Percentiles rank a stretch among this genome's conserved stretches.
phyloP scores from a whole-genome alignment of 768 basidiomycete species.

The Suillus decipiens region DNA sequence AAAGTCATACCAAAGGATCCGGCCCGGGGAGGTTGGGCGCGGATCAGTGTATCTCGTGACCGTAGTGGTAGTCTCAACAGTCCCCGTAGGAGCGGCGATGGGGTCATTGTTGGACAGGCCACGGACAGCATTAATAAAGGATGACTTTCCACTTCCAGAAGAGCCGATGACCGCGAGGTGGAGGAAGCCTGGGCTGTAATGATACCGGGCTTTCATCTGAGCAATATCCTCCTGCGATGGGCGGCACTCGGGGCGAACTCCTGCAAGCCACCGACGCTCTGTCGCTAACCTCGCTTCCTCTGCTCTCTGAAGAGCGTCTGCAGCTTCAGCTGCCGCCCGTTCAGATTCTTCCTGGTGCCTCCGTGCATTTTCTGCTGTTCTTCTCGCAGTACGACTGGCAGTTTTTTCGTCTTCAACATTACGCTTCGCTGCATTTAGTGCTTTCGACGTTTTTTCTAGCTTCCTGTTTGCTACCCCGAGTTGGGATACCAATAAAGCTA shows the following conservation, averaged over 20 bases:
- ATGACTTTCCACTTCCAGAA: slow-evolving; percentile 31
- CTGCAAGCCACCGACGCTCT: slow-evolving; percentile 9
- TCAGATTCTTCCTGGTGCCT: neutral
- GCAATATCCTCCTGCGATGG: slow-evolving; percentile 18
- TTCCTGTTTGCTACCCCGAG: too few relatives aligned
- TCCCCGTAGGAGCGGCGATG: slow-evolving; percentile 26
- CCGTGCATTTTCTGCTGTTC: too few relatives aligned
- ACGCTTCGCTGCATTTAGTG: too few relatives aligned
- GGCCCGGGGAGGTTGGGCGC: slow-evolving; percentile 2
- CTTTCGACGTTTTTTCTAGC: too few relatives aligned
- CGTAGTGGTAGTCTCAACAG: slow-evolving; percentile 15
- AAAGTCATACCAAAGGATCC: slow-evolving; percentile 29
- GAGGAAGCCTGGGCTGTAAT: slow-evolving; percentile 17
- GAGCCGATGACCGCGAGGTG: slow-evolving; percentile 31
- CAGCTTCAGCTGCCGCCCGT: slow-evolving; percentile 18
- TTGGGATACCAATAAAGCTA: too few relatives aligned
- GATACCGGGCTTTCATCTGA: neutral
- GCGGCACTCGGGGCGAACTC: slow-evolving; percentile 15
- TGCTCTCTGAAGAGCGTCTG: slow-evolving; percentile 9
- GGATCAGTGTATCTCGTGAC: slow-evolving; percentile 22
- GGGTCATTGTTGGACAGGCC: slow-evolving; percentile 21
- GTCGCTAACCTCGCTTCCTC: too few relatives aligned
- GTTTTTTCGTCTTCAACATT: slow-evolving; percentile 9
- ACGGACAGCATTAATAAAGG: slow-evolving; percentile 31
- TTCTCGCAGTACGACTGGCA: too few relatives aligned